Base-by-base conservation (phyloP, 2,329 filamentous ascomycete species). In the Iodosphaeria phyllophila region DNA sequence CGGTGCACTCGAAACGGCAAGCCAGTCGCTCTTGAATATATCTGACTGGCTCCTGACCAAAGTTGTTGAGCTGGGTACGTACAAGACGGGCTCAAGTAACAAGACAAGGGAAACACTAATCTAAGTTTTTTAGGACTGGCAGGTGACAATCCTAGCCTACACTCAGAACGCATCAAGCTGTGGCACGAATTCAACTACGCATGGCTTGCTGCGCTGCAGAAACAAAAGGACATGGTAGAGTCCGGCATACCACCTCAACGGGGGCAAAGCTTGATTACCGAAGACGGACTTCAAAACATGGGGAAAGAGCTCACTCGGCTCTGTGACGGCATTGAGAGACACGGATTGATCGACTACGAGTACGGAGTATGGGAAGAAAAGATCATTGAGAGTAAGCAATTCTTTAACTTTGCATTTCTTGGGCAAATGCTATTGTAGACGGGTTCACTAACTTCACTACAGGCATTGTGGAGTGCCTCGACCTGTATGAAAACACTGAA, bases 171-270 rank as follows among this genome's bases (percentile, higher is more conserved):
- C 28, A 64, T 92, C 35, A 74, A 74, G 42, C 56, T 95, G 5
- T 98, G 89, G 89, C 73, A 77, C 39, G 77, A 93, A 37, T 92
- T 95, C 54, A 95, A 98, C 48, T 65, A 80, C 30, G 83, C 79
- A 30, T 95, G 86, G 86, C 63, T 93, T 18, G 66, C 74, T 4
- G 56, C 89, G 5, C 68, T 84, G 25, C 80, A 89, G 44, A 77
- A 70, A 36, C 84, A 95, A 45, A 80, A 77, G 42, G 75, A 92
- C 27, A 54, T 84, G 46, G 58, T 76, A 41, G 57, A 61, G 25
- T 64, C 64, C 0, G 64, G 64, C 11, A 58, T 65, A 33, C 59
- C 64, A 29, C 54, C 62, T 4, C 58, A 64, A 25, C 61, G 67
- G 18, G 48, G 56, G 0, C 67, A 73, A 33, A 71, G 55, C 26